A percentile compares a stretch with the other conserved stretches of the same genome.
Conservation (phyloP, 345 rosid genomes). For the Nasturtium officinale region DNA sequence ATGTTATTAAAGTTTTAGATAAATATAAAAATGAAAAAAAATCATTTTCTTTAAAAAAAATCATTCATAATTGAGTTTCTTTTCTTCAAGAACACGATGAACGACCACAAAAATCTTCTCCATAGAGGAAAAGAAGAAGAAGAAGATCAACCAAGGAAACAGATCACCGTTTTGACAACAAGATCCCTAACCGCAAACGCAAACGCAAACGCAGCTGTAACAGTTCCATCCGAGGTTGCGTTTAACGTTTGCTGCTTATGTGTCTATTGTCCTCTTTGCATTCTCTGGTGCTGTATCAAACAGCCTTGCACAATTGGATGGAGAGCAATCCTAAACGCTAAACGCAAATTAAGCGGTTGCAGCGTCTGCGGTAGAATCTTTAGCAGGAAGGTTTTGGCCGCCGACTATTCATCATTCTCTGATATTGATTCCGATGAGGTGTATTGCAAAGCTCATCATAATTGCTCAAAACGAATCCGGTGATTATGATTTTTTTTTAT, state of each 20-base stretch:
- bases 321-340: constrained; percentile 45
- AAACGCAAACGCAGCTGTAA: constrained; percentile 28
- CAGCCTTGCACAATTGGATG: constrained; percentile 63
- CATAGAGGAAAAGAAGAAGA: constrained; percentile 23
- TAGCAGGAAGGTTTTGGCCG: constrained; percentile 41
- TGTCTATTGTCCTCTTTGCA: constrained; percentile 62
- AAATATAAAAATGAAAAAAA: neutral
- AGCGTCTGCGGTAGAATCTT: constrained; percentile 40
- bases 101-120: constrained; percentile 24
- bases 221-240: constrained; percentile 48
- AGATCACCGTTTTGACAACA: constrained; percentile 6
- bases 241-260: constrained; percentile 64
- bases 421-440: constrained; percentile 58
- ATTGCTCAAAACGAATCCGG: constrained; percentile 26
- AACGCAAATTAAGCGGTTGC: constrained; percentile 43
- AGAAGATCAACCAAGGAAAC: constrained; percentile 17
- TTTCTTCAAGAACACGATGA: constrained; percentile 32
- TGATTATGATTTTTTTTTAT: too few species aligned
- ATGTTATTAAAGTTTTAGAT: neutral
- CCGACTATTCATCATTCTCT: constrained; percentile 73
- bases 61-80: neutral
- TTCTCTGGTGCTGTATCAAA: constrained; percentile 58
- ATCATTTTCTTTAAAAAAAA: constrained; percentile 10
- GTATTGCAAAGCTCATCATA: constrained; percentile 29
- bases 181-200: constrained; percentile 11